phyloP scores from a whole-genome alignment of 495 filamentous ascomycete genomes.

The Annulohypoxylon stygium region DNA sequence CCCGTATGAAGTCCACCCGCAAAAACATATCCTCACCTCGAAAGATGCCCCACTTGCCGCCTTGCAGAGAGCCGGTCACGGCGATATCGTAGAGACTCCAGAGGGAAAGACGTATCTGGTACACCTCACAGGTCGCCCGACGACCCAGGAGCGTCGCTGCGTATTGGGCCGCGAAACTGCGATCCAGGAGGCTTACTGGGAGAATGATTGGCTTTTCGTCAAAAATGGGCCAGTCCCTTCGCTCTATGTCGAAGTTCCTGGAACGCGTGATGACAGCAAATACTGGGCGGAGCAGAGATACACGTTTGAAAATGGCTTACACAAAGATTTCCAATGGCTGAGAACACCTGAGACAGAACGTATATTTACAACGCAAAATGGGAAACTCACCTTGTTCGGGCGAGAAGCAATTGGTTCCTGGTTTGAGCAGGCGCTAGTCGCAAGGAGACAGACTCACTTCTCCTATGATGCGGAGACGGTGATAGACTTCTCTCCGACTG shows the following conservation, averaged over 20 bases:
- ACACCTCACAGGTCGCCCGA: constrained; percentile 66
- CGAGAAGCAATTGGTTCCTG: constrained; percentile 66
- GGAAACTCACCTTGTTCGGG: constrained; percentile 61
- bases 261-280: constrained; percentile 57
- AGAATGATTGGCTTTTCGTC: constrained; percentile 68
- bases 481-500: constrained; percentile 62
- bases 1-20: constrained; percentile 68
- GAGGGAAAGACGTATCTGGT: constrained; percentile 69
- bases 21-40: constrained; percentile 61
- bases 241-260: constrained; percentile 65
- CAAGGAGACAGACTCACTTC: constrained; percentile 67
- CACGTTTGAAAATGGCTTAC: constrained; percentile 60
- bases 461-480: constrained; percentile 69
- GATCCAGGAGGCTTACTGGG: constrained; percentile 68
- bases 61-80: constrained; percentile 69
- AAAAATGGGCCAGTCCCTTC: constrained; percentile 68
- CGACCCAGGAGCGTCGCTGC: constrained; percentile 65
- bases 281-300: constrained; percentile 68
- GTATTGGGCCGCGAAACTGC: constrained; percentile 67
- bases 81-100: constrained; percentile 70
- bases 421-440: constrained; percentile 69
- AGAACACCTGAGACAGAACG: constrained; percentile 67
- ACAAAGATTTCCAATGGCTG: constrained; percentile 69
- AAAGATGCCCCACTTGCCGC: constrained; percentile 61
- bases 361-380: constrained; percentile 59